Conservation (phyloP, 495 filamentous ascomycete species). For the Penicillium canescens region DNA sequence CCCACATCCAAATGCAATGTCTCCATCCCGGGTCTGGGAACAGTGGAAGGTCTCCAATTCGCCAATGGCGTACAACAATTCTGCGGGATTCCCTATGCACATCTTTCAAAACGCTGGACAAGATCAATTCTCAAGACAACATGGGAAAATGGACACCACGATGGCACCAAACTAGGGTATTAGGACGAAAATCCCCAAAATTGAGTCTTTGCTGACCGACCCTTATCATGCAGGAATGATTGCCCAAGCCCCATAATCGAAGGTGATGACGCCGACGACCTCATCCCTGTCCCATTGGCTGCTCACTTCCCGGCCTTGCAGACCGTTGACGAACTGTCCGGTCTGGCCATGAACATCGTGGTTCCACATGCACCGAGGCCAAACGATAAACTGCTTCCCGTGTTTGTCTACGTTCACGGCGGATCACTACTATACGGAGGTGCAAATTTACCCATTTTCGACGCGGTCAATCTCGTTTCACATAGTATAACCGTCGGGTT, state of each 20-base stretch:
- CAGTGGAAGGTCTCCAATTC: constrained; percentile 26
- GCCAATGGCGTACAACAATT: constrained; percentile 30
- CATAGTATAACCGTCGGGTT: constrained; percentile 18
- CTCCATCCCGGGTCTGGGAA: constrained; percentile 18
- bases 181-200: background rate
- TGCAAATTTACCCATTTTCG: constrained; percentile 31
- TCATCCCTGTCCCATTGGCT: constrained; percentile 26
- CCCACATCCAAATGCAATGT: constrained; percentile 24
- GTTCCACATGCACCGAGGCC: constrained; percentile 11
- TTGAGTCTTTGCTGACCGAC: background rate
- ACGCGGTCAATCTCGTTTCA: constrained; percentile 29
- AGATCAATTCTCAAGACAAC: constrained; percentile 25
- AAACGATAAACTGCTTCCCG: constrained; percentile 12
- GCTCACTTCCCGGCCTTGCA: constrained; percentile 17
- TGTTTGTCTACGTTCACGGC: constrained; percentile 32
- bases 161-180: constrained; percentile 30
- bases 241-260: constrained; percentile 28
- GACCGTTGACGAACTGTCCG: constrained; percentile 23
- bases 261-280: constrained; percentile 23
- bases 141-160: constrained; percentile 22
- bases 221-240: constrained; percentile 13
- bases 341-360: constrained; percentile 33
- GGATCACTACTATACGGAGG: constrained; percentile 32
- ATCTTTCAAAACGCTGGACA: constrained; percentile 29
- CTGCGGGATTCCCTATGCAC: constrained; percentile 32